These are phyloP conservation scores for Setomelanomma holmii DNA, from an alignment of 2,329 filamentous ascomycete genomes.

Conservation along the genomic window DNA sequence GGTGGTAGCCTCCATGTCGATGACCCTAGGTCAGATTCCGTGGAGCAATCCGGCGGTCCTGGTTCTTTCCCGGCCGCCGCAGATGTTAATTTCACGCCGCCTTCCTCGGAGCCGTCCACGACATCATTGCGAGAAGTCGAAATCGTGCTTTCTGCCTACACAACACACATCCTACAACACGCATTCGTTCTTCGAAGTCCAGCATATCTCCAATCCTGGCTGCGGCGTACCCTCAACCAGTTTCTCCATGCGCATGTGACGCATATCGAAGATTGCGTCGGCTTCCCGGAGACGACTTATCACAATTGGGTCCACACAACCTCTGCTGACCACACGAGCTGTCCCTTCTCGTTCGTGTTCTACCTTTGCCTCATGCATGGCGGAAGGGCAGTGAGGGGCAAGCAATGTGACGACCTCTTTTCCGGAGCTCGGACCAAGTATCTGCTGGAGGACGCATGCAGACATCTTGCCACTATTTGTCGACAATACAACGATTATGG, in stretches of 20 bases:
- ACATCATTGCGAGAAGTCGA: not conserved
- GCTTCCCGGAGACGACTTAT: not conserved
- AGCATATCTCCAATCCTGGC: not conserved
- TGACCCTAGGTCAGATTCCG: too few relatives aligned
- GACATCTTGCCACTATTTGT: constrained; percentile 32
- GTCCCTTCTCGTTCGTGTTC: constrained; percentile 29
- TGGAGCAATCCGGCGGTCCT: too few relatives aligned
- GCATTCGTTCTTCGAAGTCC: not conserved
- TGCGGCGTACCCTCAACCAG: too few relatives aligned
- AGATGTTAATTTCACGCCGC: not conserved
- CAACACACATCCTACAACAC: not conserved
- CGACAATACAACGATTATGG: constrained; percentile 39
- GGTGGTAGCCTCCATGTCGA: too few relatives aligned
- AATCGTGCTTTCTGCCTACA: too few relatives aligned
- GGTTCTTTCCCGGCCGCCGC: too few relatives aligned
- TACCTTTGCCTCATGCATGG: constrained; percentile 21
- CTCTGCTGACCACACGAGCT: constrained; percentile 23
- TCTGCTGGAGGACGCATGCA: constrained; percentile 15
- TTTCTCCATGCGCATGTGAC: not conserved
- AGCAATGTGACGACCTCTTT: too few relatives aligned
- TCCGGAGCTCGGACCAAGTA: constrained; percentile 10
- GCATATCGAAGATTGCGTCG: not conserved
- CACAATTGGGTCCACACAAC: constrained; percentile 26
- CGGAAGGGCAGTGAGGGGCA: too few relatives aligned
- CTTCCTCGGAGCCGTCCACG: too few relatives aligned